phyloP scores from a whole-genome alignment of 805 yeast species.

The Candida sonorensis region DNA sequence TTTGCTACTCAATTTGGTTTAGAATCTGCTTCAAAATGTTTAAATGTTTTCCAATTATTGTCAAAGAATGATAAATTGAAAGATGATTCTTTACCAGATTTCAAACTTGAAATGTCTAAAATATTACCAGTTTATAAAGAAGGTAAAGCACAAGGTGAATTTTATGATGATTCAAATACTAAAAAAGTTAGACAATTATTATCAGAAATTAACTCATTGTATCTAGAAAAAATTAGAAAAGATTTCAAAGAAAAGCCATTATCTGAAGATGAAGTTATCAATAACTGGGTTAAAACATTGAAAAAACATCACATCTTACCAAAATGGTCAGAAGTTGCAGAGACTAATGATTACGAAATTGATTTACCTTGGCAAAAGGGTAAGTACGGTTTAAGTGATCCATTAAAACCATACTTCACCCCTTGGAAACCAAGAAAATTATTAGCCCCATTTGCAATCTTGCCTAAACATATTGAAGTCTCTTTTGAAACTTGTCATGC shows the following conservation, averaged over 20 bases:
- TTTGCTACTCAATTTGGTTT: conserved; percentile 34
- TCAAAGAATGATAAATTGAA: conserved; percentile 17
- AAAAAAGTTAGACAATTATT: conserved; percentile 28
- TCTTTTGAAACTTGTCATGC: conserved; percentile 93
- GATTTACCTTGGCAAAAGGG: conserved; percentile 76
- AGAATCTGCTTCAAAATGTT: conserved; percentile 25
- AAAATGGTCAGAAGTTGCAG: conserved; percentile 26
- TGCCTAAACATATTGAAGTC: conserved; percentile 88
- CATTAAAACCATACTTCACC: conserved; percentile 79
- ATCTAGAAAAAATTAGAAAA: conserved; percentile 26
- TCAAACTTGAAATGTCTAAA: conserved; percentile 48
- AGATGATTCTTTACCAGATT: conserved; percentile 19
- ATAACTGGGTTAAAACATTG: conserved; percentile 43
- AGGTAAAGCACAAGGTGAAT: conserved; percentile 23
- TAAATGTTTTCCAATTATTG: conserved; percentile 28
- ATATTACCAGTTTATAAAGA: conserved; percentile 28
- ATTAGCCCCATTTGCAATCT: conserved; percentile 83
- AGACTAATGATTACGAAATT: conserved; percentile 32
- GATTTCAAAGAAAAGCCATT: conserved; percentile 20
- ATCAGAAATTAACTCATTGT: conserved; percentile 27
- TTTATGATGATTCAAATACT: conserved; percentile 23
- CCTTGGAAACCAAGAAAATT: conserved; percentile 97
- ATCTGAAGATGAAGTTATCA: conserved; percentile 22
- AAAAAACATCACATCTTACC: conserved; percentile 35
- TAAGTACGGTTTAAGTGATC: conserved; percentile 73